Base-by-base conservation (phyloP, 805 yeast genomes). In the Grigorovia jiainica region DNA sequence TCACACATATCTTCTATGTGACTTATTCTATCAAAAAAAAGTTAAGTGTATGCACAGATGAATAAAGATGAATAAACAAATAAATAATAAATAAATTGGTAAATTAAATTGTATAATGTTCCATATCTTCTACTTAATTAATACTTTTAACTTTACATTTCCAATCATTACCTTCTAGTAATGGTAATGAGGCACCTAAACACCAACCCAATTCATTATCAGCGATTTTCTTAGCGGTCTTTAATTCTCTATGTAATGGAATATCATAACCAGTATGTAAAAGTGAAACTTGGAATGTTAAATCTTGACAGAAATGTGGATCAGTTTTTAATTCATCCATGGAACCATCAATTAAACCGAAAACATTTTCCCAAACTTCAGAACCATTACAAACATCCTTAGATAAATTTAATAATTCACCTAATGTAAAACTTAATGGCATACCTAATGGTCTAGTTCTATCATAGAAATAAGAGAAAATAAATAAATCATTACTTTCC, bases 151-250 rank as follows among this genome's bases (percentile, higher is more conserved):
- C 43, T 44, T 46, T 55, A 48, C 96, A 87, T 40, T 68, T 72
- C 95, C 95, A 86, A 33, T 77, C 78, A 17, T 75, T 65, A 36
- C 65, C 69, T 47, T 84, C 92, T 51, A 92, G 70, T 52, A 92
- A 68, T 7, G 97, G 97, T 53, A 92, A 73, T 2, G 97, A 86
- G 1, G 97, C 98, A 53, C 99, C 99, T 43, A 92, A 71, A 70
- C 97, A 92, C 99, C 99, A 92, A 27, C 98, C 99, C 40, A 92
- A 72, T 67, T 92, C 98, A 55, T 86, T 87, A 57, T 79, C 78
- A 40, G 79, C 82, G 53, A 92, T 86, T 60, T 78, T 87, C 69
- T 87, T 79, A 7, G 97, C 97, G 6, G 96, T 92, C 63, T 77
- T 84, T 52, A 92, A 77, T 64, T 90, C 97, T 61, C 97, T 79